phyloP scores from a whole-genome alignment of 2,329 filamentous ascomycete species.

The Venturia nashicola region DNA sequence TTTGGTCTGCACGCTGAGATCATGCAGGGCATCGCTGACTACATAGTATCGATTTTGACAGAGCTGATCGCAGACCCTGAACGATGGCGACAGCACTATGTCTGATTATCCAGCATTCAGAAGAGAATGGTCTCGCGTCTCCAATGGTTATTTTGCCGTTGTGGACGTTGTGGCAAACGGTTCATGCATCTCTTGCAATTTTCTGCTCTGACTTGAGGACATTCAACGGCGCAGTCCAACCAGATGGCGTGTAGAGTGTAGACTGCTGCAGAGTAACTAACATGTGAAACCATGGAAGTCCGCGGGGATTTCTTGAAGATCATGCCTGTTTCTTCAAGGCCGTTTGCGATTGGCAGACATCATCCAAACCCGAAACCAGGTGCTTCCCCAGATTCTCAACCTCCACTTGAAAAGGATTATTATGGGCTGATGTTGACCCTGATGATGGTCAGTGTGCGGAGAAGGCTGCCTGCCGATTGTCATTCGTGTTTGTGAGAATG shows the following conservation, averaged over 20 bases:
- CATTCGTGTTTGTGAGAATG: not conserved
- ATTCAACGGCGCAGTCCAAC: not conserved
- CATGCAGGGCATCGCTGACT: not conserved
- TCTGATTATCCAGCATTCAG: not conserved
- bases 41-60: not conserved
- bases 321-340: not conserved
- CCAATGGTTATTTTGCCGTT: not conserved
- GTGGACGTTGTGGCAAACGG: not conserved
- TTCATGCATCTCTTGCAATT: not conserved
- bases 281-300: not conserved
- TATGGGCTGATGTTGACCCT: not conserved
- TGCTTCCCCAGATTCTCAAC: not conserved
- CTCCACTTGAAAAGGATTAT: not conserved
- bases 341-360: not conserved
- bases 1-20: not conserved
- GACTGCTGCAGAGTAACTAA: not conserved
- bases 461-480: not conserved
- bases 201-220: not conserved
- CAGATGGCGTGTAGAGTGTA: not conserved
- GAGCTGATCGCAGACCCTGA: not conserved
- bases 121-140: not conserved
- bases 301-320: not conserved
- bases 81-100: not conserved
- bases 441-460: not conserved
- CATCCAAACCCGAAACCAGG: not conserved